Conservation (phyloP, 805 yeast genomes). For the Candida nitratophila region DNA sequence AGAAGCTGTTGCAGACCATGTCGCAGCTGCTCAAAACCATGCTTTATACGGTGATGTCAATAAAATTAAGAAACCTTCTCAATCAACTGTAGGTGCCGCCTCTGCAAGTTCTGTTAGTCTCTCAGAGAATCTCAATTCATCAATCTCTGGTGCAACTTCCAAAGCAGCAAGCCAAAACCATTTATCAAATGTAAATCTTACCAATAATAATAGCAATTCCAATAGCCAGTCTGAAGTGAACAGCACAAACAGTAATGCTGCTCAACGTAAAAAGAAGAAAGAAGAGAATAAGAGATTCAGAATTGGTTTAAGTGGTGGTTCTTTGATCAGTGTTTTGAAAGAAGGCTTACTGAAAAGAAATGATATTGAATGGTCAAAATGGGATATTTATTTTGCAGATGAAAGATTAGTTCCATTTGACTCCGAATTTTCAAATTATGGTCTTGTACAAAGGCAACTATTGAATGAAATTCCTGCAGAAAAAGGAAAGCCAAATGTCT, state of each 20-base stretch:
- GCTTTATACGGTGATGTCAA: conserved; percentile 36
- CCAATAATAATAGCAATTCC: conserved; percentile 1
- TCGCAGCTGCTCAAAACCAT: conserved; percentile 78
- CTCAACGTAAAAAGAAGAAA: conserved; percentile 39
- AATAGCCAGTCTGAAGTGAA: background rate
- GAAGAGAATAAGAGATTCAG: conserved; percentile 68
- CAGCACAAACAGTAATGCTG: background rate
- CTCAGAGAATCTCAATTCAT: background rate
- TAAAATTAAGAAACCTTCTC: conserved; percentile 8
- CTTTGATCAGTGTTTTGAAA: conserved; percentile 75
- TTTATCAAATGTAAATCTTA: conserved; percentile 7
- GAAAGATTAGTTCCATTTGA: conserved; percentile 89
- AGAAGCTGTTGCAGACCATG: conserved; percentile 94
- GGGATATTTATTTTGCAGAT: conserved; percentile 97
- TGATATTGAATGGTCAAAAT: conserved; percentile 77
- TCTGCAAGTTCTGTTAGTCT: background rate
- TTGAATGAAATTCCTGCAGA: conserved; percentile 60
- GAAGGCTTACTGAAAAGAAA: conserved; percentile 74
- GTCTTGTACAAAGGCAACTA: conserved; percentile 76
- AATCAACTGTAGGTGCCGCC: conserved; percentile 1
- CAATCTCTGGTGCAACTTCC: background rate
- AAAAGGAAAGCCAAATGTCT: conserved; percentile 58
- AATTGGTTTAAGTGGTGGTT: conserved; percentile 91
- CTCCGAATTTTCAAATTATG: conserved; percentile 79
- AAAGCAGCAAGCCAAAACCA: conserved; percentile 1